These are phyloP conservation scores for Selaginella tamariscina DNA, from an alignment of 75 land plant genomes.

Conservation along the genomic window DNA sequence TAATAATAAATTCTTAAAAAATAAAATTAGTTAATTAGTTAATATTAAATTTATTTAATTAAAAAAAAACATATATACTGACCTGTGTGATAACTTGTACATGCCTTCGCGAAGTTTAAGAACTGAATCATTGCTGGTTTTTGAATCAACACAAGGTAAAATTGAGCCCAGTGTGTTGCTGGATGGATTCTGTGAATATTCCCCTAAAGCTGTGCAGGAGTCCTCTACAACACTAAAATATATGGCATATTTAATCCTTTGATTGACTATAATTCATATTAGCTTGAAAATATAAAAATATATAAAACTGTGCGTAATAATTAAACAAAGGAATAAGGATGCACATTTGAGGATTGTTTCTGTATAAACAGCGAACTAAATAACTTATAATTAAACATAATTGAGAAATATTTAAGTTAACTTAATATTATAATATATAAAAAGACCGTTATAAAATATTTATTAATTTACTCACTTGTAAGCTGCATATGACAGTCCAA, in stretches of 20 bases:
- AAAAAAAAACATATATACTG: not conserved
- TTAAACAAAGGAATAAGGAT: too few species aligned
- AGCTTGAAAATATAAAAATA: too few species aligned
- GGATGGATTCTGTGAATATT: slow-evolving; percentile 32
- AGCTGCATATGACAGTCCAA: slow-evolving; percentile 38
- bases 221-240: slow-evolving; percentile 38
- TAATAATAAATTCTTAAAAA: too few species aligned
- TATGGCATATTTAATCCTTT: too few species aligned
- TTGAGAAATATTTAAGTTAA: not conserved
- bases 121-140: slow-evolving; percentile 25
- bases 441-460: too few species aligned
- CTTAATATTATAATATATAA: not conserved
- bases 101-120: slow-evolving; percentile 24
- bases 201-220: slow-evolving; percentile 41
- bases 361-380: too few species aligned
- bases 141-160: slow-evolving; percentile 40
- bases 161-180: slow-evolving; percentile 42
- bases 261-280: too few species aligned
- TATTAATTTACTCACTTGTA: slow-evolving; percentile 30
- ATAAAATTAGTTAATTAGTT: too few species aligned
- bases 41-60: not conserved
- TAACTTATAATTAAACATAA: not conserved
- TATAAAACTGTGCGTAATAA: too few species aligned
- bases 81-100: slow-evolving; percentile 36
- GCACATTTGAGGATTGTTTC: too few species aligned